phyloP scores from a whole-genome alignment of 1,139 yeast species.

The Yamadazyma blattariae region DNA sequence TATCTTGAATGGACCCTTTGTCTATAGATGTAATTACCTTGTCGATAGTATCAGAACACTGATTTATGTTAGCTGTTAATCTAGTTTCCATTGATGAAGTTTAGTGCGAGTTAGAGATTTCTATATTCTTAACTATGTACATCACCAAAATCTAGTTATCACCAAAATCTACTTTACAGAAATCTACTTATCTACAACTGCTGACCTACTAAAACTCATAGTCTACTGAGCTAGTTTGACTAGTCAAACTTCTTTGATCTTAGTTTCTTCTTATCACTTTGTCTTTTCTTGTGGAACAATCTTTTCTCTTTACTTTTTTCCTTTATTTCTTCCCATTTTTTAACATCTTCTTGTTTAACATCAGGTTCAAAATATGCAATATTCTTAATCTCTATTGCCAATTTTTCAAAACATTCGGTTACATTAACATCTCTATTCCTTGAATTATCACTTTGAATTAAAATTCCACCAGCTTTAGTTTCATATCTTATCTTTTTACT shows the following conservation, averaged over 20 bases:
- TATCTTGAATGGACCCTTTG: not conserved
- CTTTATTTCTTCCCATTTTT: constrained; percentile 55
- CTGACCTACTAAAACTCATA: no score
- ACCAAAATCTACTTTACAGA: no score
- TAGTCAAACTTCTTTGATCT: constrained; percentile 40
- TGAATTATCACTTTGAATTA: constrained; percentile 60
- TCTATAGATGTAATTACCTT: not conserved
- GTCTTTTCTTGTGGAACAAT: constrained; percentile 48
- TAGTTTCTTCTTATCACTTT: constrained; percentile 53
- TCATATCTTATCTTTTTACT: constrained; percentile 48
- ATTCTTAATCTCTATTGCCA: constrained; percentile 50
- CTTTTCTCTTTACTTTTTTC: constrained; percentile 48
- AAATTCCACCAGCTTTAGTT: constrained; percentile 54
- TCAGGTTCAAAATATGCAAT: constrained; percentile 51
- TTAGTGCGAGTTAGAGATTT: not conserved
- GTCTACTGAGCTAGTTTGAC: no score
- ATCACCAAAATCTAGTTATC: no score
- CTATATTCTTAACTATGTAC: no score
- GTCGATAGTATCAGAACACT: not conserved
- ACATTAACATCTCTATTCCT: constrained; percentile 61
- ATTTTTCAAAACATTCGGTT: constrained; percentile 57
- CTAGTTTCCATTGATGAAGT: constrained; percentile 1
- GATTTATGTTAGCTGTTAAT: not conserved
- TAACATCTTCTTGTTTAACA: constrained; percentile 42
- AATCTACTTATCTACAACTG: no score